Percentiles rank a stretch among this genome's conserved stretches.
These are phyloP conservation scores for Pseudozyma hubeiensis DNA, from an alignment of 1,284 basidiomycete genomes.

Conservation along the genomic window DNA sequence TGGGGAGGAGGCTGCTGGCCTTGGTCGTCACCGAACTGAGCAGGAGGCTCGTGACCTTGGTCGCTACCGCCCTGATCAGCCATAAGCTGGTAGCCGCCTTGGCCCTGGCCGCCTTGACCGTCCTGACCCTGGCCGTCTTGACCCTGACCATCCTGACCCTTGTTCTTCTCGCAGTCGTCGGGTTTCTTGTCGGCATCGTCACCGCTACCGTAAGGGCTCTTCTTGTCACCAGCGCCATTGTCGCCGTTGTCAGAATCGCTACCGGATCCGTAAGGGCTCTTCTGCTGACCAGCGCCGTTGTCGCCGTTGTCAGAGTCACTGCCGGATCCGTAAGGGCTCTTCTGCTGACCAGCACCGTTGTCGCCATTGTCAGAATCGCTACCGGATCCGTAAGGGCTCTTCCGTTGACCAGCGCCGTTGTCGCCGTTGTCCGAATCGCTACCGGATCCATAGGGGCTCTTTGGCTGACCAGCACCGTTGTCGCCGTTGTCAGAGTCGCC, in stretches of 20 bases:
- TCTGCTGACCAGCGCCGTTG: neutral
- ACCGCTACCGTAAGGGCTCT: neutral
- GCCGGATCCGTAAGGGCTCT: no score
- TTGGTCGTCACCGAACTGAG: no score
- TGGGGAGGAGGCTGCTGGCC: no score
- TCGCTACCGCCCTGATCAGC: neutral
- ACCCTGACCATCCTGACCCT: neutral
- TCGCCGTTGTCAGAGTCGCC: neutral
- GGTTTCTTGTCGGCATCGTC: neutral
- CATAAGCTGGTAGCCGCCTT: neutral
- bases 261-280: no score
- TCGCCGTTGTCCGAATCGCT: neutral
- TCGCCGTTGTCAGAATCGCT: neutral
- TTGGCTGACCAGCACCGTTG: neutral
- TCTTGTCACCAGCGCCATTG: neutral
- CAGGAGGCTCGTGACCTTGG: no score
- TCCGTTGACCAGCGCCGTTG: neutral
- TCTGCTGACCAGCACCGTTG: neutral
- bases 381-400: neutral
- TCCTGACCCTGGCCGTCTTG: neutral
- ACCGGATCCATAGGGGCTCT: neutral
- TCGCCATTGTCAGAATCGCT: no score
- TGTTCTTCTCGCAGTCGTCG: slow-evolving; percentile 1
- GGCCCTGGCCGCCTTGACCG: neutral
- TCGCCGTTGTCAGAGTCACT: neutral